Percentiles rank a stretch among this genome's conserved stretches.
Evolutionary conservation across 1,139 yeast species (phyloP).

Genomic region (Geotrichum europaeum): DNA sequence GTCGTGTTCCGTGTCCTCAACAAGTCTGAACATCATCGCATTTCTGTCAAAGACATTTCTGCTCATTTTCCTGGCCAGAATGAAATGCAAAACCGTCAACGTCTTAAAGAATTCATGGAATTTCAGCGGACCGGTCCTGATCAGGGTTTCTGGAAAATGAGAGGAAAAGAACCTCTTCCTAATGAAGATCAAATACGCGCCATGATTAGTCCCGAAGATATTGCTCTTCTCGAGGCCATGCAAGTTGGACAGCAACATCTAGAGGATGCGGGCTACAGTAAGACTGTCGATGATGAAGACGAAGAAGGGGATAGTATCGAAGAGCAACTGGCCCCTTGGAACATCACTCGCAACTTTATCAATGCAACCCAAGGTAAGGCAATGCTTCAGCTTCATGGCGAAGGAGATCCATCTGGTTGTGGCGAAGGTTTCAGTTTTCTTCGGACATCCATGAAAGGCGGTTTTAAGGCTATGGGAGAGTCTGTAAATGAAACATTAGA

Average conservation of each 20-base stretch:
- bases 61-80: slow-evolving; percentile 95
- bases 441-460: slow-evolving; percentile 91
- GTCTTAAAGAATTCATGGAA: slow-evolving; percentile 96
- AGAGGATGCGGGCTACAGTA: slow-evolving; percentile 63
- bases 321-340: slow-evolving; percentile 94
- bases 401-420: slow-evolving; percentile 91
- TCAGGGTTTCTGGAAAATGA: slow-evolving; percentile 93
- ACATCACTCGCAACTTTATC: slow-evolving; percentile 78
- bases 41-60: slow-evolving; percentile 82
- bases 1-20: slow-evolving; percentile 85
- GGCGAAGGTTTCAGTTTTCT: slow-evolving; percentile 88
- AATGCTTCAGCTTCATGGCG: slow-evolving; percentile 94
- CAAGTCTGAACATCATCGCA: slow-evolving; percentile 64
- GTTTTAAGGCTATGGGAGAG: slow-evolving; percentile 63
- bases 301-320: slow-evolving; percentile 53
- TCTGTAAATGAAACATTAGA: slow-evolving; percentile 39
- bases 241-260: slow-evolving; percentile 82
- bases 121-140: slow-evolving; percentile 93
- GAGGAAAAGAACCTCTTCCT: slow-evolving; percentile 65
- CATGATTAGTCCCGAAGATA: slow-evolving; percentile 93
- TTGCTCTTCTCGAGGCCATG: slow-evolving; percentile 83
- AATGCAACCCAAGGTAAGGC: slow-evolving; percentile 95
- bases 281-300: slow-evolving; percentile 42
- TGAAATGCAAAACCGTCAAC: slow-evolving; percentile 94
- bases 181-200: slow-evolving; percentile 70